Percentiles rank a stretch among this genome's conserved stretches.
These are phyloP conservation scores for Cercospora citrullina DNA, from an alignment of 2,329 filamentous ascomycete species.

Conservation along the genomic window DNA sequence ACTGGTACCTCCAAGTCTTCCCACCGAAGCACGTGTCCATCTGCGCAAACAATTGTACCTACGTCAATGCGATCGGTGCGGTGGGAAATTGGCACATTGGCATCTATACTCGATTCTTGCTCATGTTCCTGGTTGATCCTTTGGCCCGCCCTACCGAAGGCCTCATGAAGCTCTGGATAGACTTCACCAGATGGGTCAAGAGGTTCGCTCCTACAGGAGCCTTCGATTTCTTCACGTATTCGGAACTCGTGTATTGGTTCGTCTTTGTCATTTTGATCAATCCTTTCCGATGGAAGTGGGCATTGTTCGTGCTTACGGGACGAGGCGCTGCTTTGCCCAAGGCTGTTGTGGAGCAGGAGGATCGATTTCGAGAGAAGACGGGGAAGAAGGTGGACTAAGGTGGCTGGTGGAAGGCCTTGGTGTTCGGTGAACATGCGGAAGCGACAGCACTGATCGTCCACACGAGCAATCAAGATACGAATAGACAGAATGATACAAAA, in stretches of 20 bases:
- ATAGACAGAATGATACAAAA: background rate
- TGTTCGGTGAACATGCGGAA: background rate
- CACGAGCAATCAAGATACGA: background rate
- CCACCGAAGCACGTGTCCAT: slow-evolving; percentile 71
- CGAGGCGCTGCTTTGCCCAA: slow-evolving; percentile 66
- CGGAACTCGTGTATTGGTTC: slow-evolving; percentile 84
- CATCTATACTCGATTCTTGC: slow-evolving; percentile 80
- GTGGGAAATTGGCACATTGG: slow-evolving; percentile 89
- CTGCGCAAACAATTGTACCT: slow-evolving; percentile 82
- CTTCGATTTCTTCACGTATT: slow-evolving; percentile 88
- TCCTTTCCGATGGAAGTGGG: slow-evolving; percentile 90
- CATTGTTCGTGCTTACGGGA: slow-evolving; percentile 76
- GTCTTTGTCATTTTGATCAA: slow-evolving; percentile 75
- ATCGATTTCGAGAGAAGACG: slow-evolving; percentile 56
- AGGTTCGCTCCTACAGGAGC: slow-evolving; percentile 67
- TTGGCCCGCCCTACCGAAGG: slow-evolving; percentile 68
- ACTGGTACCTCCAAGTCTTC: slow-evolving; percentile 88
- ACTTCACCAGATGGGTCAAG: slow-evolving; percentile 76
- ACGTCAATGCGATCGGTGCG: slow-evolving; percentile 75
- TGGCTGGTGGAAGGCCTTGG: background rate
- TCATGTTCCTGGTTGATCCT: slow-evolving; percentile 84
- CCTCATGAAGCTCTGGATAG: slow-evolving; percentile 85
- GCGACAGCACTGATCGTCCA: background rate
- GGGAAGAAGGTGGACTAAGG: background rate
- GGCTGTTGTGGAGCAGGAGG: slow-evolving; percentile 66